Percentiles rank a stretch among this genome's conserved stretches.
phyloP scores from a whole-genome alignment of 345 rosid genomes.

The Hibiscus mutabilis region DNA sequence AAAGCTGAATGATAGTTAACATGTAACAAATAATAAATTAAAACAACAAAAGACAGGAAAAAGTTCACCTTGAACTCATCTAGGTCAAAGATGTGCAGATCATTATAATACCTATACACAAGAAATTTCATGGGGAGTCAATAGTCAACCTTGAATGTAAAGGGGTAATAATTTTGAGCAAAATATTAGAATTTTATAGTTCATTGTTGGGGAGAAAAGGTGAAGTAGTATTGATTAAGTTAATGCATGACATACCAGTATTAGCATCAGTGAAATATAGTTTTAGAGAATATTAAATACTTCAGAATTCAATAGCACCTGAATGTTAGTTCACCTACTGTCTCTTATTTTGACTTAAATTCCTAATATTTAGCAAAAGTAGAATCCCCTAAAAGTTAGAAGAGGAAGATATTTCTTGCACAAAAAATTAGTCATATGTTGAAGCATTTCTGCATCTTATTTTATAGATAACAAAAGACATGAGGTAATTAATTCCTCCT shows the following conservation, averaged over 20 bases:
- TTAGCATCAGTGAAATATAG: not conserved
- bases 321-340: not conserved
- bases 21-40: not conserved
- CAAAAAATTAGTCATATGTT: not conserved
- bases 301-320: not conserved
- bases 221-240: not conserved
- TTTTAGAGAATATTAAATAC: not conserved
- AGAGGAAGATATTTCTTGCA: not conserved
- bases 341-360: not conserved
- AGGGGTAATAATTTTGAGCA: not conserved
- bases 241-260: not conserved
- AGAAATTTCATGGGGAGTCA: not conserved
- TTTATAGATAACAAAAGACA: not conserved
- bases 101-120: constrained; percentile 73
- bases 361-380: not conserved
- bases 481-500: not conserved
- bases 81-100: constrained; percentile 72
- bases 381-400: not conserved
- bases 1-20: not conserved
- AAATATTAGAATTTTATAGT: not conserved
- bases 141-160: constrained; percentile 1
- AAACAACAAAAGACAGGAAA: constrained; percentile 3
- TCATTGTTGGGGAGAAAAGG: not conserved
- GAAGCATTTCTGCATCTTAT: not conserved
- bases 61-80: constrained; percentile 79